These are phyloP conservation scores for Podaxis sp. DNA, from an alignment of 768 basidiomycete genomes.

Conservation along the genomic window DNA sequence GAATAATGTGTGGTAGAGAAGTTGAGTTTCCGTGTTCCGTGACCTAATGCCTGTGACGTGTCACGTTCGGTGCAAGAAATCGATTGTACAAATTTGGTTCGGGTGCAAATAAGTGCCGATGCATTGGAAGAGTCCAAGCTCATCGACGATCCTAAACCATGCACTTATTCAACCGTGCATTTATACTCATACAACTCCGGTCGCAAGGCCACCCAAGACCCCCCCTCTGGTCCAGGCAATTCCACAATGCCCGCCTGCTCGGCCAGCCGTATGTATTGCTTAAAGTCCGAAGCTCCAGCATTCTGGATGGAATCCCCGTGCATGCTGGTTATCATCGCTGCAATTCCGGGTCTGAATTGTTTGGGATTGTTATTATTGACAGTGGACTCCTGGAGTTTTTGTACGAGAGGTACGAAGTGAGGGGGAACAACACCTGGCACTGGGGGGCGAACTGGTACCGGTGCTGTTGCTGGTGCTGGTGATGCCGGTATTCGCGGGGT, in stretches of 20 bases:
- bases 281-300: slow-evolving; percentile 30
- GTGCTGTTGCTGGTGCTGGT: not conserved
- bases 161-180: not conserved
- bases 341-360: slow-evolving; percentile 31
- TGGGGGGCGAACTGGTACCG: not conserved
- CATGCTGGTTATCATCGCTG: slow-evolving; percentile 23
- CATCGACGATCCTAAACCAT: no score
- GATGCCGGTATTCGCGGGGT: not conserved
- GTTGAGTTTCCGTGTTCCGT: no score
- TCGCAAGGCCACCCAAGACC: slow-evolving; percentile 31
- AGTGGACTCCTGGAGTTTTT: slow-evolving; percentile 24
- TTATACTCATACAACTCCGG: slow-evolving; percentile 20
- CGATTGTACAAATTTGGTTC: not conserved
- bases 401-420: slow-evolving; percentile 28
- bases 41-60: no score
- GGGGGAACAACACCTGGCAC: not conserved
- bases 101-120: no score
- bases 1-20: no score
- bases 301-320: not conserved
- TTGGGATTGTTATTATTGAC: slow-evolving; percentile 20
- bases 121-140: no score
- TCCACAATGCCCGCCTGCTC: slow-evolving; percentile 30
- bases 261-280: slow-evolving; percentile 30
- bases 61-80: no score
- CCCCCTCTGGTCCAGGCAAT: slow-evolving; percentile 28